Evolutionary conservation across 805 yeast species (phyloP), one percentile per base, ranked within the genome.

Genomic region (Isabelozyma rhagii): DNA sequence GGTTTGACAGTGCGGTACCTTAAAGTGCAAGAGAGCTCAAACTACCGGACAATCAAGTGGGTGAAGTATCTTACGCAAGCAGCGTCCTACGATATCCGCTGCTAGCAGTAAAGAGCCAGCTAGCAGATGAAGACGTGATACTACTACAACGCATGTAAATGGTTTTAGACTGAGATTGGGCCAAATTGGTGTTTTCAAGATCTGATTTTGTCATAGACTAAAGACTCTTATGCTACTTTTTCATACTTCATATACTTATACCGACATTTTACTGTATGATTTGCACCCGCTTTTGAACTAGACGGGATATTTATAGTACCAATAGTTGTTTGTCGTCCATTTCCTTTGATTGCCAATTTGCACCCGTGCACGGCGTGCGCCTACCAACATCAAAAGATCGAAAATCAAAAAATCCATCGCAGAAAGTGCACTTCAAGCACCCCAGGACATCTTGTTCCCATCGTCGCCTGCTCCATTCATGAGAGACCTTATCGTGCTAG

Each of bases 401-500:
- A 21, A 10, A 9, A 31, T 31, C 10, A 31, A 3, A 31, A 31
- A 31, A 31, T 31, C 36, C 36, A 31, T 31, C 36, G 25, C 25
- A 21, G 25, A 21, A 21, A 21, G 25, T 21, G 25, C 25, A 21
- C 25, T 21, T 21, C 25, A 21, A 21, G 25, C 25, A 5, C 6
- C 5, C n/a, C 36, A 31, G 36, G 36, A 3, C 36, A 31, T 31
- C 36, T 9, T 13, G 36, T 31, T 3, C 10, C 36, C n/a, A 4
- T 8, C 10, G 8, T 13, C n/a, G 5, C 36, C 36, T 13, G n/a
- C 10, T 4, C 36, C 3, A 10, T n/a, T 41, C 46, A 89, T 91
- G 89, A 84, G 89, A 69, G 90, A 91, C 70, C 81, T 94, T 50
- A 84, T 91, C 25, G 87, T 94, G 14, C 82, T 94, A 60, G 92